Percentiles rank a stretch among this genome's conserved stretches.
Evolutionary conservation across 2,329 filamentous ascomycete genomes (phyloP).

Genomic region (Incumbomyces lentus): DNA sequence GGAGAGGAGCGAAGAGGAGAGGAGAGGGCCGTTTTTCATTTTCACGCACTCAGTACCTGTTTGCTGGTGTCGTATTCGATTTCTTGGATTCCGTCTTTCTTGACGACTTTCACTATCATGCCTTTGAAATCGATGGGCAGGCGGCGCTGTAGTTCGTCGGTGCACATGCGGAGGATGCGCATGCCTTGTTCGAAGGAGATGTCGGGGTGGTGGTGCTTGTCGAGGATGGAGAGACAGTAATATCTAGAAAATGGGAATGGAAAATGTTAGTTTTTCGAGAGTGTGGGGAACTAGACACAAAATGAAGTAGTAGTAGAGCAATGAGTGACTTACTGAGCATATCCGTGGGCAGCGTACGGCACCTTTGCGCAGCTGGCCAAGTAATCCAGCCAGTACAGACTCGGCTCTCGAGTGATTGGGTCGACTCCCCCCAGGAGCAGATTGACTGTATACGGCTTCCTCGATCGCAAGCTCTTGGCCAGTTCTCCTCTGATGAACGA

Average conservation of each 20-base stretch:
- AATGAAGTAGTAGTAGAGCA: neutral
- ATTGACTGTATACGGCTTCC: conserved; percentile 95
- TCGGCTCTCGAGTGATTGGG: conserved; percentile 79
- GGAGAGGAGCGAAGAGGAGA: too few relatives aligned
- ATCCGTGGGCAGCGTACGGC: conserved; percentile 94
- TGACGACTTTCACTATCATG: conserved; percentile 84
- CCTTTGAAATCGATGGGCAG: conserved; percentile 99
- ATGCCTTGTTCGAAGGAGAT: conserved; percentile 81
- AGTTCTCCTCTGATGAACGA: conserved; percentile 92
- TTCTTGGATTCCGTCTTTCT: conserved; percentile 82
- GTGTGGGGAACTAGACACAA: too few relatives aligned
- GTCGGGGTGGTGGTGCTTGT: conserved; percentile 96
- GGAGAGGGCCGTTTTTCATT: too few relatives aligned
- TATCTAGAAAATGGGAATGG: conserved; percentile 48
- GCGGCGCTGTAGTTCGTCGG: conserved; percentile 90
- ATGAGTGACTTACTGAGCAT: conserved; percentile 65
- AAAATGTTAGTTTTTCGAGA: too few relatives aligned
- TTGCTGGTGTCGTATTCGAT: conserved; percentile 77
- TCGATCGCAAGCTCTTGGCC: conserved; percentile 77
- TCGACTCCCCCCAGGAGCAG: conserved; percentile 89
- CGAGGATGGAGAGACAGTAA: conserved; percentile 93
- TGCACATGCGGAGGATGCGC: conserved; percentile 89
- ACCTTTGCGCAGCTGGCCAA: conserved; percentile 77
- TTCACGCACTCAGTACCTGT: conserved; percentile 37
- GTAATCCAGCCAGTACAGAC: conserved; percentile 95